Evolutionary conservation across 108 stramenopile species (phyloP), one percentile per base, ranked within the genome.

Genomic region (Nitzschia palea): DNA sequence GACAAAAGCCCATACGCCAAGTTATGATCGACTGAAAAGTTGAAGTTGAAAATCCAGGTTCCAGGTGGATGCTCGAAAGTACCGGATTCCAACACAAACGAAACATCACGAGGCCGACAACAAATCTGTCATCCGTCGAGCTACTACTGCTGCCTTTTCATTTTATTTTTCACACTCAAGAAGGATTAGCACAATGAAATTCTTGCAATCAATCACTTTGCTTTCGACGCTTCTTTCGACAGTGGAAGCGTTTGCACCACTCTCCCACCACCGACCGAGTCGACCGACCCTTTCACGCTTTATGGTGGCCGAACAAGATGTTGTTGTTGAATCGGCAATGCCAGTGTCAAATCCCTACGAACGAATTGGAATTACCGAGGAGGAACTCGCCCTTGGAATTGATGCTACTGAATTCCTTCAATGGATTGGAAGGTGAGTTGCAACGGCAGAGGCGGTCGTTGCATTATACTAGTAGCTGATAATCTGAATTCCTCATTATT

Each of bases 401-500:
- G 78, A 92, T 68, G 55, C 86, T 12, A 72, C 66, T 4, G 86
- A 89, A 44, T 83, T 94, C 34, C 64, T 90, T 58, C 53, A 89
- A 44, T 88, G 77, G 73, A 56, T 90, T 59, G 92, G 92, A 72
- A 94, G 84, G 86, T 89, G 61, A 90, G 89, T 88, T 33, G 14
- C 52, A 31, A 14, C 42, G 4, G 4, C 0, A 23, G 27, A 18
- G 17, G 20, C 26, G 20, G n/a, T 50, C 44, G 20, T 28, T 22
- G 4, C 30, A n/a, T n/a, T n/a, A n/a, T n/a, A n/a, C n/a, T n/a
- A n/a, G n/a, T 22, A 40, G 17, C 32, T 62, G 62, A 34, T 55
- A 8, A 9, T 14, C 0, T 58, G 33, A 48, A 12, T 12, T 36
- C 42, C 34, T 4, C 27, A n/a, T n/a, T n/a, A n/a, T n/a, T n/a